phyloP scores from a whole-genome alignment of 2,329 filamentous ascomycete genomes.

The Blumeria hordei region DNA sequence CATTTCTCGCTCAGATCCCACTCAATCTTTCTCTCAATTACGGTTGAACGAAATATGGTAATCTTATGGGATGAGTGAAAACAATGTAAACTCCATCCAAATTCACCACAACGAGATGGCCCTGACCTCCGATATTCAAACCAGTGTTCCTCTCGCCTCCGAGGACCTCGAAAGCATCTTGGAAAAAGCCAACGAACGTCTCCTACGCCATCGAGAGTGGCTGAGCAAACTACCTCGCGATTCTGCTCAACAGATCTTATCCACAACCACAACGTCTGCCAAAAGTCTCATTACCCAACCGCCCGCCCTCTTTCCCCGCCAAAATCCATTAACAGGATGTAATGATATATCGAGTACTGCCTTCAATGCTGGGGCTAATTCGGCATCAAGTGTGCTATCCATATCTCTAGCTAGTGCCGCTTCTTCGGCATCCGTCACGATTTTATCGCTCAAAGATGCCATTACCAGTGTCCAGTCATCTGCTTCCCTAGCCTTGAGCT shows the following conservation, averaged over 20 bases:
- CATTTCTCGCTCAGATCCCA: no score
- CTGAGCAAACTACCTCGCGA: neutral
- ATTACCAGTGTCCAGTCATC: neutral
- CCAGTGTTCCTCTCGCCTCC: neutral
- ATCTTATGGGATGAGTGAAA: no score
- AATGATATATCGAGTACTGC: neutral
- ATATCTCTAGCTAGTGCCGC: conserved; percentile 2
- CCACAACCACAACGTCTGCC: neutral
- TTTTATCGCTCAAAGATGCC: conserved; percentile 1
- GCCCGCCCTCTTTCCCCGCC: neutral
- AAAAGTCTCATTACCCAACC: neutral
- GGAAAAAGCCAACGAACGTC: conserved; percentile 1
- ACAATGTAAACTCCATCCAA: no score
- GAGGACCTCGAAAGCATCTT: neutral
- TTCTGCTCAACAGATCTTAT: neutral
- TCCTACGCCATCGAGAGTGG: conserved; percentile 1
- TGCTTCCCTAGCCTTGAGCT: neutral
- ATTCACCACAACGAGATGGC: no score
- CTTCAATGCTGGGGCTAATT: conserved; percentile 1
- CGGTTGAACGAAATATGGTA: no score
- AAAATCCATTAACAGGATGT: neutral
- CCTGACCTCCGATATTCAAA: no score
- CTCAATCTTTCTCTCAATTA: no score
- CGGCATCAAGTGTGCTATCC: neutral
- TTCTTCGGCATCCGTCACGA: conserved; percentile 1